These are phyloP conservation scores for Dillenia suffruticosa DNA, from an alignment of 164 flowering plant species.

Conservation along the genomic window DNA sequence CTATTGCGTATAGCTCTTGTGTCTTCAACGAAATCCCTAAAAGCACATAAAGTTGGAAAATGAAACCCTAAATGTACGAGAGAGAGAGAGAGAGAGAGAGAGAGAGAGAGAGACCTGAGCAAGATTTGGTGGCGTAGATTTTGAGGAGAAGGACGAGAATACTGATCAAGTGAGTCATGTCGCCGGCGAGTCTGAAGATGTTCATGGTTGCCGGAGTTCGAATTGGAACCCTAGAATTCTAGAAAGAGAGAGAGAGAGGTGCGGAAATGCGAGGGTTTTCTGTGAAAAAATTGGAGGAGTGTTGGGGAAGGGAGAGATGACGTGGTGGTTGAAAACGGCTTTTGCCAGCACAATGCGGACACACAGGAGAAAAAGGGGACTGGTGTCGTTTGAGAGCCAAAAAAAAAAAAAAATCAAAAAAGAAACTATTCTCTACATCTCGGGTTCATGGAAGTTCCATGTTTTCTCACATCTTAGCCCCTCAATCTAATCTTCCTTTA, in stretches of 20 bases:
- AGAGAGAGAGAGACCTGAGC: conserved; percentile 48
- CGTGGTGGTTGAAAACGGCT: too few relatives aligned
- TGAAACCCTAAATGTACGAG: conserved; percentile 7
- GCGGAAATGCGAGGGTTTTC: conserved; percentile 17
- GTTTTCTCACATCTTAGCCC: too few relatives aligned
- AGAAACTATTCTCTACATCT: too few relatives aligned
- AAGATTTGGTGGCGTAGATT: conserved; percentile 86
- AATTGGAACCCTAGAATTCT: conserved; percentile 13
- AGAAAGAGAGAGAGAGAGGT: neutral
- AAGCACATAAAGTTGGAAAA: neutral
- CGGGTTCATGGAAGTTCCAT: too few relatives aligned
- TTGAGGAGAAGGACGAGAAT: conserved; percentile 79
- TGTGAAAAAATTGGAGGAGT: too few relatives aligned
- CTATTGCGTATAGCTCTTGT: conserved; percentile 79
- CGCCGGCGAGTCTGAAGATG: conserved; percentile 78
- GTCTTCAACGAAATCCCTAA: conserved; percentile 92
- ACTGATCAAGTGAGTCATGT: conserved; percentile 81
- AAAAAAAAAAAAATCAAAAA: too few relatives aligned
- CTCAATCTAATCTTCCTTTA: too few relatives aligned
- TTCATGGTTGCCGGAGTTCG: conserved; percentile 44
- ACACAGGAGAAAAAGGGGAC: too few relatives aligned
- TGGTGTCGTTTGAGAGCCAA: too few relatives aligned
- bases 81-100: too few relatives aligned
- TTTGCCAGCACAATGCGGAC: too few relatives aligned
- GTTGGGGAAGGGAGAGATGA: too few relatives aligned